Conservation (phyloP, 768 basidiomycete genomes). For the Suillus spraguei region DNA sequence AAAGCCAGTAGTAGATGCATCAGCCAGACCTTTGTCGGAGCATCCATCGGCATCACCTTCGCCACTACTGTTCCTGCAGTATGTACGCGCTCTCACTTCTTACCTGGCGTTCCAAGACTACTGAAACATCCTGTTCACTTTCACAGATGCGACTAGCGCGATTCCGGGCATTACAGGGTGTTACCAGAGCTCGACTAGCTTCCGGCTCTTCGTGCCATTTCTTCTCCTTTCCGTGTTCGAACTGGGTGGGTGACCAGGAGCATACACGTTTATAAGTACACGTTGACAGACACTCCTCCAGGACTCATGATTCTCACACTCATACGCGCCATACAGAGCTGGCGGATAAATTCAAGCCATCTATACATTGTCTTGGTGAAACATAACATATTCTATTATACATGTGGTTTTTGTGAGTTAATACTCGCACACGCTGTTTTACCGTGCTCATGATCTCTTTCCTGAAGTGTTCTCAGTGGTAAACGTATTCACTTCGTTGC, state of each 20-base stretch:
- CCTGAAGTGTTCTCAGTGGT: not conserved
- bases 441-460: not conserved
- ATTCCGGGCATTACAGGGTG: constrained; percentile 1
- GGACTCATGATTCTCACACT: not conserved
- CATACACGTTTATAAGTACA: not conserved
- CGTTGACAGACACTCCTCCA: not conserved
- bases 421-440: not conserved
- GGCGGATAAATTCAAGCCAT: not conserved
- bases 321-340: not conserved
- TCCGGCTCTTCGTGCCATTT: not conserved
- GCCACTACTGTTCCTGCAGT: not conserved
- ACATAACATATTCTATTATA: not conserved
- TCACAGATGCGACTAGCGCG: not conserved
- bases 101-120: not conserved
- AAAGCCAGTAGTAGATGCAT: not conserved
- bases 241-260: not conserved
- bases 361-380: not conserved
- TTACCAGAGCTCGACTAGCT: not conserved
- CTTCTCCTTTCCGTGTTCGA: not conserved
- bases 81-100: not conserved
- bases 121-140: not conserved
- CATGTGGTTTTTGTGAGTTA: not conserved
- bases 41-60: not conserved
- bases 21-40: not conserved
- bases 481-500: not conserved